Percentiles rank a stretch among this genome's conserved stretches.
Evolutionary conservation across 2,329 filamentous ascomycete genomes (phyloP).

Genomic region (Coccinonectria pachysandricola): DNA sequence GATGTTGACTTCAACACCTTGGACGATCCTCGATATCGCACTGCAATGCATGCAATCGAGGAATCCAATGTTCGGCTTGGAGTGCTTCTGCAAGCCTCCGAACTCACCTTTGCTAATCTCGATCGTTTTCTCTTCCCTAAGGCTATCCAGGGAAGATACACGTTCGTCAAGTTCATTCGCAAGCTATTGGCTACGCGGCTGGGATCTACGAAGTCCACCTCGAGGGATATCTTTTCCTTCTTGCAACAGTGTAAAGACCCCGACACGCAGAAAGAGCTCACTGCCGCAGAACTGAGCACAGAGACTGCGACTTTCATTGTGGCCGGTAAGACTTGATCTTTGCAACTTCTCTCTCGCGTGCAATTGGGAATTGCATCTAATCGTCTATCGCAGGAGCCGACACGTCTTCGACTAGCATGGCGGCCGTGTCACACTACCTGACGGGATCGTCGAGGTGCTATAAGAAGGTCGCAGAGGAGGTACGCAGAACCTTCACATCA

Average conservation of each 20-base stretch:
- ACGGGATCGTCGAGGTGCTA: conserved; percentile 1
- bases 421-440: conserved; percentile 1
- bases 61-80: conserved; percentile 13
- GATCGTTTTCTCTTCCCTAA: conserved; percentile 8
- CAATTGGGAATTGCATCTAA: not conserved
- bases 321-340: conserved; percentile 12
- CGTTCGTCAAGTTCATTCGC: conserved; percentile 7
- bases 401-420: not conserved
- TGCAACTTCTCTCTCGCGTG: not conserved
- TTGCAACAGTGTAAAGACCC: conserved; percentile 35
- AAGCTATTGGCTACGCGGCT: conserved; percentile 3
- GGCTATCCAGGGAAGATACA: conserved; percentile 2
- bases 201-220: not conserved
- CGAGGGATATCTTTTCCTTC: conserved; percentile 21
- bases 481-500: conserved; percentile 1
- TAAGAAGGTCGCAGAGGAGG: not conserved
- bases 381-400: not conserved
- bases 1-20: conserved; percentile 8
- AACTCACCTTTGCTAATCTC: conserved; percentile 1
- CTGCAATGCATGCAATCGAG: conserved; percentile 8
- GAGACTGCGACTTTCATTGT: conserved; percentile 31
- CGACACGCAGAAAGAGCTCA: conserved; percentile 32
- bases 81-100: conserved; percentile 6
- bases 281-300: conserved; percentile 30
- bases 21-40: conserved; percentile 7